Evolutionary conservation across 1,284 basidiomycete species (phyloP), one percentile per base, ranked within the genome.

Genomic region (Apiotrichum laibachii): DNA sequence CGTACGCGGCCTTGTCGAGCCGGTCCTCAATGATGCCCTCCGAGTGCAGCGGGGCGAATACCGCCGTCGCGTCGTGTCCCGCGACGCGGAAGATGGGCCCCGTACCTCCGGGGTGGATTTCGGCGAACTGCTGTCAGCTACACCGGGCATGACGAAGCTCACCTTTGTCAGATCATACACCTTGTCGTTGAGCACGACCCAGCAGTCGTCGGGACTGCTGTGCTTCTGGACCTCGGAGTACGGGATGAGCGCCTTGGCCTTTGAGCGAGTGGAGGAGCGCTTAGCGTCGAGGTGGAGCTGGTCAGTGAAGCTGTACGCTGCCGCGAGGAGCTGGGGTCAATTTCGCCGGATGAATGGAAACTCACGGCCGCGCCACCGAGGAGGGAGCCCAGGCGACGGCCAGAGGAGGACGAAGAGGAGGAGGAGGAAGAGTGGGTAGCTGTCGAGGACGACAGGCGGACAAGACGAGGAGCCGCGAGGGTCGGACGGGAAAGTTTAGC

Each of bases 81-180:
- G 77, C 77, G 13, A 60, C 70, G 19, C 68, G 57, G 55, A 71
- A 60, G 42, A 79, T 73, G 0, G 69, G 68, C 0, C 53, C 55
- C 21, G 67, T 53, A 39, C 77, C 77, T 2, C 77, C 77, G 1
- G 77, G 77, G 66, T 79, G 77, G 5, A 56, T 60, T 51, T 65
- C 57, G 0, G 73, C 70, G 57, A 77, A 78, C 75, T 76, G 55
- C 11, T 0, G 55, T 49, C 5, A 46, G 45, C 26, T 10, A 16
- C 18, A 18, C 18, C 10, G 40, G 40, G 47, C 33, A 19, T n/a
- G 18, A 34, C 1, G 33, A 43, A 18, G 16, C 70, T 55, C 52
- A 75, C 76, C 60, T 71, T 67, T 9, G 77, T 78, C 46, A 78
- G 61, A 57, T 79, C 77, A 60, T 76, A 78, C 5, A 78, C 71